phyloP scores from a whole-genome alignment of 208 protist species.

The Dictyostelium gargantuum region DNA sequence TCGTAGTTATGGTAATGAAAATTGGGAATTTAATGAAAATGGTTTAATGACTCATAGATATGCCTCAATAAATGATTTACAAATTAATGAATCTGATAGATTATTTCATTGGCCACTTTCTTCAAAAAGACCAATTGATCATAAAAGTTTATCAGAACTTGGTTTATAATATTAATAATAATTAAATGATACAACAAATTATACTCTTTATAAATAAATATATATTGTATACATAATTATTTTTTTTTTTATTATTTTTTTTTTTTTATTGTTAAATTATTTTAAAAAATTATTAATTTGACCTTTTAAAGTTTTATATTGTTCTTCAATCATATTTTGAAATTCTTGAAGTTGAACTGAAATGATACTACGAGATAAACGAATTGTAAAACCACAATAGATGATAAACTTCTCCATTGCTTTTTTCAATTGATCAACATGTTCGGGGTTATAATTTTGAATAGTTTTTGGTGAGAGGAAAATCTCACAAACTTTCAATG shows the following conservation, averaged over 20 bases:
- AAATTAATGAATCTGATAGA: constrained; percentile 66
- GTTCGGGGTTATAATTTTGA: neutral
- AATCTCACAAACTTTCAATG: constrained; percentile 61
- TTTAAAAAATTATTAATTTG: constrained; percentile 21
- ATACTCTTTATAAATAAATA: too few species aligned
- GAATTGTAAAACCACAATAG: constrained; percentile 16
- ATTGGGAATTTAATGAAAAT: constrained; percentile 77
- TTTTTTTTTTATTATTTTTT: neutral
- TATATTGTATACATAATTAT: too few species aligned
- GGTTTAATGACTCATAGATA: constrained; percentile 77
- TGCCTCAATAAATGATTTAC: constrained; percentile 79
- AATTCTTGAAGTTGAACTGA: constrained; percentile 49
- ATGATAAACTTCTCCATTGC: constrained; percentile 46
- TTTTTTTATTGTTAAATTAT: neutral
- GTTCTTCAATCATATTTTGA: constrained; percentile 65
- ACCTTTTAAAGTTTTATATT: constrained; percentile 44
- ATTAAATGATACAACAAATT: too few species aligned
- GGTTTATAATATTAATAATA: too few species aligned
- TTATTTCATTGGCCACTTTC: constrained; percentile 35
- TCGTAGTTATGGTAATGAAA: constrained; percentile 82
- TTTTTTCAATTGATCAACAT: constrained; percentile 51
- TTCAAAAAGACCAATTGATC: neutral
- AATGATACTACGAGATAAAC: neutral
- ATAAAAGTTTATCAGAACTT: neutral
- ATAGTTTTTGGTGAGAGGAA: constrained; percentile 12